phyloP scores from a whole-genome alignment of 2,329 filamentous ascomycete genomes.

The Verticillium klebahnii region DNA sequence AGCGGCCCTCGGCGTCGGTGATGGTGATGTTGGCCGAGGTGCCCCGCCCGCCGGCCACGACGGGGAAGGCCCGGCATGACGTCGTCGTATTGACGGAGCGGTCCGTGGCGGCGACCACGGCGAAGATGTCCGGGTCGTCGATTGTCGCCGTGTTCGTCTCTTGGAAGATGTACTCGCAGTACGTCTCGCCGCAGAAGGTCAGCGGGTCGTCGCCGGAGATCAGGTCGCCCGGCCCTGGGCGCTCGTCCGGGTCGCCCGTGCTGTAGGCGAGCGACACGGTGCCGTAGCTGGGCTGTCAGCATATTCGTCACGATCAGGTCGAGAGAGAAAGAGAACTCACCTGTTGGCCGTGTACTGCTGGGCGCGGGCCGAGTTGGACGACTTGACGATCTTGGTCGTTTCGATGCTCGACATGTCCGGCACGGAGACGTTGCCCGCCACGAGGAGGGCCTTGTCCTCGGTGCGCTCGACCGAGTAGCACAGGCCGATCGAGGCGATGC shows the following conservation, averaged over 20 bases:
- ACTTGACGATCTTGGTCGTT: conserved; percentile 22
- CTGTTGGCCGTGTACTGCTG: conserved; percentile 38
- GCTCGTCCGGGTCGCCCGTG: conserved; percentile 9
- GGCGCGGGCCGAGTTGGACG: conserved; percentile 18
- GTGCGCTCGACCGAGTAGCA: conserved; percentile 36
- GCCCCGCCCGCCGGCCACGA: conserved; percentile 27
- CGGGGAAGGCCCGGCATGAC: conserved; percentile 22
- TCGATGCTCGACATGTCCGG: conserved; percentile 30
- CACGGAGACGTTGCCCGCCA: conserved; percentile 27
- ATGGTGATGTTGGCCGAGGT: conserved; percentile 20
- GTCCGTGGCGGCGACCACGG: conserved; percentile 23
- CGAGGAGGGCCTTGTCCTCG: conserved; percentile 24
- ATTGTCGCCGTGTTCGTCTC: conserved; percentile 18
- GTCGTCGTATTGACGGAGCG: conserved; percentile 24
- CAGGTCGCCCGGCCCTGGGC: conserved; percentile 23
- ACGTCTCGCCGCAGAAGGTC: conserved; percentile 9
- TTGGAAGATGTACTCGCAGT: conserved; percentile 31
- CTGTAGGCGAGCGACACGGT: conserved; percentile 26
- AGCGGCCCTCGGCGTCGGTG: conserved; percentile 17
- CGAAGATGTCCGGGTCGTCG: conserved; percentile 5
- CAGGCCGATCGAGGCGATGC: conserved; percentile 35
- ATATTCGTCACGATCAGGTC: not conserved
- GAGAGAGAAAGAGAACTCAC: conserved; percentile 11
- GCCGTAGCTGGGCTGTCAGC: conserved; percentile 27
- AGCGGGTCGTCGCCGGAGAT: conserved; percentile 23